Evolutionary conservation across 306 rosid species (phyloP), one percentile per base, ranked within the genome.

Genomic region (Arachis stenosperma): DNA sequence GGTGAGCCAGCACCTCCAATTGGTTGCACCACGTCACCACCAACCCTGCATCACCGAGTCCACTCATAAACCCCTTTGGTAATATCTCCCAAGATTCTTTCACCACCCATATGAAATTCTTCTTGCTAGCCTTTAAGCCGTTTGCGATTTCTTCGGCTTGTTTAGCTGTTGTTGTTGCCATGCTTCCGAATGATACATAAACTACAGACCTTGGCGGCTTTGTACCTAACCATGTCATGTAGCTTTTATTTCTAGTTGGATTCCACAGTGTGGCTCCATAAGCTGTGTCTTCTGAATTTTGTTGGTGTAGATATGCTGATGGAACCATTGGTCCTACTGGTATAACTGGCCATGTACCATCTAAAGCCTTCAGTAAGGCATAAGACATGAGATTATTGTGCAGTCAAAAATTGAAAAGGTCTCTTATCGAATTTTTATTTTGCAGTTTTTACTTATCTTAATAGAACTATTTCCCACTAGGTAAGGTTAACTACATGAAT

Each of bases 241-340:
- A 46, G n/a, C 30, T 33, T 39, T 81, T 61, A 36, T 39, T 75
- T 36, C 40, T 75, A 41, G 42, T 58, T 75, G 83, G 75, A 39
- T 77, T 59, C 78, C 81, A 78, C 3, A 82, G 62, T 67, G 61
- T 83, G 52, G 77, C 78, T 12, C 80, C 87, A 43, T 80, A 78
- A 58, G 44, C 43, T 65, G 8, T 71, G 70, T 83, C 87, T 51
- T 80, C 85, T 4, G 44, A 37, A 8, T 71, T 67, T 61, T 67
- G 79, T 65, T 81, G 81, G 71, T 78, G 85, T 30, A 86, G 70
- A 77, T 80, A 86, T 75, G 85, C 79, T 63, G 89, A 83, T 71
- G 89, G 87, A 52, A 82, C 53, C 87, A 80, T 82, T 71, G 87
- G 89, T 55, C 85, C 87, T 0, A 78, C 57, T 56, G 77, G 64